Evolutionary conservation across 2,329 filamentous ascomycete genomes (phyloP), one percentile per base, ranked within the genome.

Genomic region (Penicillium concentricum): DNA sequence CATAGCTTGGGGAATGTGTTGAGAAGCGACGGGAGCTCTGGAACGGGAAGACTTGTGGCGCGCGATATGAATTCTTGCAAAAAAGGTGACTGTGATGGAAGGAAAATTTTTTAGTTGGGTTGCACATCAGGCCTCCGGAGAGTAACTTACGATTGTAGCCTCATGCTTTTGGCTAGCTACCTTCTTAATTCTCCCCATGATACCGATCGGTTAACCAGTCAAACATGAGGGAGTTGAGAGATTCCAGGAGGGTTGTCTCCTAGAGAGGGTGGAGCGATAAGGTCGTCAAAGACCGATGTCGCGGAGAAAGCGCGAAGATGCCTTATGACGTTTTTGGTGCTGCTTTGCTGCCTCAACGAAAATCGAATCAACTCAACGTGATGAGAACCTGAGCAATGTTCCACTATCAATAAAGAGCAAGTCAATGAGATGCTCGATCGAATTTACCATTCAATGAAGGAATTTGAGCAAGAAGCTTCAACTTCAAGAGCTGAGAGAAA

Each of bases 1-100:
- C 94, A 99, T 82, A 88, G 82, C 62, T 87, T 87, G 57, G 93
- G 92, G 72, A 97, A 97, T 54, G 83, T 84, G 67, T 83, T 82
- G 63, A 99, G 88, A 64, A 89, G 85, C 67, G 84, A 79, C 65
- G 91, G 90, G 64, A 99, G 82, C 72, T 90, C 84, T 68, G 88
- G 87, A 68, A 97, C 79, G 46, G 91, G 84, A 55, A 72, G 57
- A 52, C 62, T 70, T 63, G 86, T 86, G 48, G 89, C 87, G 64
- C 82, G 81, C 67, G 87, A 81, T 68, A 96, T 88, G 71, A 92
- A 97, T 52, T 88, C 83, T 74, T 88, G 84, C 63, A 97, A 84
- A 82, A 90, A 96, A 65, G 91, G 88, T 74, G 94, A 96, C 91
- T 97, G 65, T 46, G 62, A 32, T 44, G 60, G 50, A 37, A 60